Conservation (phyloP, 345 rosid species). For the Citrus australasica region DNA sequence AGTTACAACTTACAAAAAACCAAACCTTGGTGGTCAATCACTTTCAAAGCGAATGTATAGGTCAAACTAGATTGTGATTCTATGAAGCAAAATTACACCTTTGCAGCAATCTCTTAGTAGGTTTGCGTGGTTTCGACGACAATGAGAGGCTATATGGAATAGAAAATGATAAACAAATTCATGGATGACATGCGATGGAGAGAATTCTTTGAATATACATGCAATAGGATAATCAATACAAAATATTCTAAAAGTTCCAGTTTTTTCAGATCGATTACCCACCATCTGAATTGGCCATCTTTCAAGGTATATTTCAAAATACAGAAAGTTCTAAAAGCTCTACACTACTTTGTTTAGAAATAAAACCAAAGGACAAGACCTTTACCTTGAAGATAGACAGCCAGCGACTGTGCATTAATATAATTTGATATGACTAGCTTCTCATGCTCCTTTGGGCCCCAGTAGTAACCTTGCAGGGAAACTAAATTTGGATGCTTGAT, state of each 20-base stretch:
- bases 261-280: neutral
- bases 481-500: constrained; percentile 86
- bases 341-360: neutral
- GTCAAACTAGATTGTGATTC: neutral
- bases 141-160: neutral
- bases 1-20: neutral
- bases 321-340: neutral
- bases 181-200: neutral
- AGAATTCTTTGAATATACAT: too few relatives aligned
- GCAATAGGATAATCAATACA: too few relatives aligned
- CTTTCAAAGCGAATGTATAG: neutral
- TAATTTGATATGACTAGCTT: constrained; percentile 70
- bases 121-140: neutral
- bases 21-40: neutral
- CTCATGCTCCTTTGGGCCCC: constrained; percentile 85
- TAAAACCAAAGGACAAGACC: neutral
- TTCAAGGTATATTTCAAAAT: neutral
- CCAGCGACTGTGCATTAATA: constrained; percentile 57
- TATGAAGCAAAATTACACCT: neutral
- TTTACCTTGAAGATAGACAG: constrained; percentile 78
- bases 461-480: constrained; percentile 78
- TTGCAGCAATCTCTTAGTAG: neutral
- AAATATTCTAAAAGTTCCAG: too few relatives aligned
- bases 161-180: neutral
- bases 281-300: neutral